These are phyloP conservation scores for Eutreptiella sp. DNA, from an alignment of 208 protist genomes.

Conservation along the genomic window DNA sequence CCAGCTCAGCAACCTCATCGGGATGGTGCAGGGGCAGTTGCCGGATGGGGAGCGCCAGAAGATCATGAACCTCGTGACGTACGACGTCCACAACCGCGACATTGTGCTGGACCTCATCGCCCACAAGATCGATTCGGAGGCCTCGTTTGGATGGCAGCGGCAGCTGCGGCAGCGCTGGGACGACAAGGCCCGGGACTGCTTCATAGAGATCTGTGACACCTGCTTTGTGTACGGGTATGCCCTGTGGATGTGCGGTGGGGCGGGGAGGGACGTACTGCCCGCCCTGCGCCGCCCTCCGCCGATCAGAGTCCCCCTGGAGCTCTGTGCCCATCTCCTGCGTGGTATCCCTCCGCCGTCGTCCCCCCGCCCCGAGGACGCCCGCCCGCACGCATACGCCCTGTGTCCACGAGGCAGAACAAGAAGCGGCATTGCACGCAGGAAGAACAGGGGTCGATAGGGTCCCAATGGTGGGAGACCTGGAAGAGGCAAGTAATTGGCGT, in stretches of 20 bases:
- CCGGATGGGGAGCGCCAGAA: slow-evolving; percentile 43
- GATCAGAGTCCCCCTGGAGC: too few species aligned
- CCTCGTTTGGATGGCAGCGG: slow-evolving; percentile 61
- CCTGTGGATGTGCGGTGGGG: slow-evolving; percentile 66
- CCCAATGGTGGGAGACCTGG: too few species aligned
- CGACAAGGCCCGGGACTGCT: slow-evolving; percentile 44
- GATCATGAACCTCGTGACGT: slow-evolving; percentile 67
- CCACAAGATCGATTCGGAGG: slow-evolving; percentile 36
- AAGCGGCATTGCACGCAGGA: too few species aligned
- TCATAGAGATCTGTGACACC: slow-evolving; percentile 16
- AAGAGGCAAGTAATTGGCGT: too few species aligned
- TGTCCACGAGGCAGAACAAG: too few species aligned
- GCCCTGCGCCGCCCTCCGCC: too few species aligned
- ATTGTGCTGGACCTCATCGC: slow-evolving; percentile 15
- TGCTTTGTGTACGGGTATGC: slow-evolving; percentile 38
- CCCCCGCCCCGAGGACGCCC: too few species aligned
- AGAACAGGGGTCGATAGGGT: too few species aligned
- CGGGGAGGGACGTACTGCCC: too few species aligned
- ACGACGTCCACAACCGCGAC: slow-evolving; percentile 58
- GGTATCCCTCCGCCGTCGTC: too few species aligned
- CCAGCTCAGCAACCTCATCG: slow-evolving; percentile 47
- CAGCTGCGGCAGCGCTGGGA: slow-evolving; percentile 66
- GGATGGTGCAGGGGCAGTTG: slow-evolving; percentile 39
- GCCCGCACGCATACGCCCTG: too few species aligned
- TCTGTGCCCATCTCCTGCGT: too few species aligned